phyloP scores from a whole-genome alignment of 140 eudicot species.

The Oenanthe javanica region DNA sequence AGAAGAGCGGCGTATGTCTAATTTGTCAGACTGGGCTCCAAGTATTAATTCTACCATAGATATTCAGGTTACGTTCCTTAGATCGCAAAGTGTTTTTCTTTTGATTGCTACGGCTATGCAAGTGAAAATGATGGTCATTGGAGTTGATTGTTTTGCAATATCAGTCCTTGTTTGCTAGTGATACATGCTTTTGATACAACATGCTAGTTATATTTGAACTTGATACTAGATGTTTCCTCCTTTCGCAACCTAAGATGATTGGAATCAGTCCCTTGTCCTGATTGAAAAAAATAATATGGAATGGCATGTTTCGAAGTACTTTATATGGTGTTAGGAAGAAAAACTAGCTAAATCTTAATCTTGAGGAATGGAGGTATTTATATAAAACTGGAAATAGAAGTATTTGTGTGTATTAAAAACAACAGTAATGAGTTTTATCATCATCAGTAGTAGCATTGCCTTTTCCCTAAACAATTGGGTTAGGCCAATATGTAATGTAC shows the following conservation, averaged over 20 bases:
- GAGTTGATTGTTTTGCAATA: background rate
- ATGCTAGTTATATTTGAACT: background rate
- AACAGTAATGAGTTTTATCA: background rate
- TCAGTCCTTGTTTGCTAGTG: background rate
- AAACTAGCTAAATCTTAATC: background rate
- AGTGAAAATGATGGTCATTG: background rate
- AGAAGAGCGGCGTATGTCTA: constrained; percentile 97
- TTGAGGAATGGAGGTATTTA: too few relatives aligned
- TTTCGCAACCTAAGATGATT: too few relatives aligned
- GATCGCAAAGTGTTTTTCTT: background rate
- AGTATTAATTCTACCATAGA: constrained; percentile 65
- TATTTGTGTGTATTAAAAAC: too few relatives aligned
- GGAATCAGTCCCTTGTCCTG: too few relatives aligned
- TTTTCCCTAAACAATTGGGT: too few relatives aligned
- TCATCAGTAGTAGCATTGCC: too few relatives aligned
- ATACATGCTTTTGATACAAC: background rate
- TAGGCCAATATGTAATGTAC: too few relatives aligned
- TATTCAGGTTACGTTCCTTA: constrained; percentile 49
- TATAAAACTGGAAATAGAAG: background rate
- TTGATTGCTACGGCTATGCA: background rate
- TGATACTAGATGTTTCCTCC: background rate
- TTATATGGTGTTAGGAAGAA: background rate
- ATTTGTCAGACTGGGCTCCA: constrained; percentile 88
- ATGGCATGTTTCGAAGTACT: background rate
- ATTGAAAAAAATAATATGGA: background rate